Evolutionary conservation across 805 yeast species (phyloP).

Genomic region (Schizosaccharomyces octosporus): DNA sequence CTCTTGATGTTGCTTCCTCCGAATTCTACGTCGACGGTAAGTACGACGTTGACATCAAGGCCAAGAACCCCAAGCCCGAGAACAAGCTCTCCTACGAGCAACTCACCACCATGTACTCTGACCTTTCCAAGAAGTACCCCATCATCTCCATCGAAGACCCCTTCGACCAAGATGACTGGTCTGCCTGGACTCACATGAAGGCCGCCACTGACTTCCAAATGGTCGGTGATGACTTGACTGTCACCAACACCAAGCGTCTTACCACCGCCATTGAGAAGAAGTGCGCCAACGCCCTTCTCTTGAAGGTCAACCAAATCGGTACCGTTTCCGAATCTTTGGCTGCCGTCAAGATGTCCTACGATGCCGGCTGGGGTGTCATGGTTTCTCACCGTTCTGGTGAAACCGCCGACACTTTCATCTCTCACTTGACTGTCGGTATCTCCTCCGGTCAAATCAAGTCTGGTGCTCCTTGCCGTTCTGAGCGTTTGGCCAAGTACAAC

Average conservation of each 20-base stretch:
- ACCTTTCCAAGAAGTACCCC: constrained; percentile 74
- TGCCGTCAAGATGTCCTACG: constrained; percentile 87
- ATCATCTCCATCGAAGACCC: constrained; percentile 97
- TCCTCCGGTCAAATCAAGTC: constrained; percentile 98
- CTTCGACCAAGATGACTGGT: constrained; percentile 99
- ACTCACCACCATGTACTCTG: constrained; percentile 62
- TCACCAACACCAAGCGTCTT: constrained; percentile 89
- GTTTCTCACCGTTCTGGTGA: constrained; percentile 99
- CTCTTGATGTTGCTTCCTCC: constrained; percentile 89
- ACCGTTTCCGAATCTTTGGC: constrained; percentile 83
- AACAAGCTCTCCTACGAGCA: constrained; percentile 78
- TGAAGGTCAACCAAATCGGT: constrained; percentile 98
- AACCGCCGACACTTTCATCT: constrained; percentile 95
- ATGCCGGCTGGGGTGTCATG: constrained; percentile 98
- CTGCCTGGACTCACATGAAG: constrained; percentile 81
- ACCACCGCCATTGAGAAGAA: constrained; percentile 89
- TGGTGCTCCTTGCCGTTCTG: constrained; percentile 99
- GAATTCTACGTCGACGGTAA: constrained; percentile 92
- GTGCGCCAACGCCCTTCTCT: constrained; percentile 78
- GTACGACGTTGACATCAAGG: constrained; percentile 96
- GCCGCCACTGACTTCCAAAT: constrained; percentile 34
- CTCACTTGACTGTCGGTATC: constrained; percentile 92
- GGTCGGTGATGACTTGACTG: constrained; percentile 96
- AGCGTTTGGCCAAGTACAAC: constrained; percentile 97
- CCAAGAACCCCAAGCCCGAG: constrained; percentile 72